Evolutionary conservation across 805 yeast species (phyloP).

Genomic region (Lipomyces kockii): DNA sequence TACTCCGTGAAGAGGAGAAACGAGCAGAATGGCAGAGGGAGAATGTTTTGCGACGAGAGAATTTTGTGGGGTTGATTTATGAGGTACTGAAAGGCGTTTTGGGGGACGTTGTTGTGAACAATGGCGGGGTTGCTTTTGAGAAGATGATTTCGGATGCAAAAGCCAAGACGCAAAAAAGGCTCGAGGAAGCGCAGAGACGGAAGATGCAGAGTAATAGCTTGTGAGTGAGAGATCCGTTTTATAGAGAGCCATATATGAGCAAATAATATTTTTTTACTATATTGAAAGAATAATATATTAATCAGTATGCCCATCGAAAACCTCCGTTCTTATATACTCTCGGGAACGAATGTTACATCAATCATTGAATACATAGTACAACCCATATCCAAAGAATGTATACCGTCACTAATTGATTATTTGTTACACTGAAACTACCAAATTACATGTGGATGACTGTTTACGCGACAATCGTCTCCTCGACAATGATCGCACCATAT

Average conservation of each 20-base stretch:
- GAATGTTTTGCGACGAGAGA: slow-evolving; percentile 58
- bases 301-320: background rate
- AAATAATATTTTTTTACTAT: background rate
- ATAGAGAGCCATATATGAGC: background rate
- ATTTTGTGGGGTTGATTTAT: slow-evolving; percentile 57
- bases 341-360: background rate
- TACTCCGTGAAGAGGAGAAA: slow-evolving; percentile 52
- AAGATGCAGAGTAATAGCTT: background rate
- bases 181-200: slow-evolving; percentile 5
- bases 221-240: background rate
- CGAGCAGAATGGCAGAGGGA: slow-evolving; percentile 60
- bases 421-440: background rate
- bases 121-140: slow-evolving; percentile 49
- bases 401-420: background rate
- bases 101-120: slow-evolving; percentile 18
- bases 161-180: slow-evolving; percentile 12
- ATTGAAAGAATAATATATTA: background rate
- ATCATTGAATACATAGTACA: background rate
- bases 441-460: background rate
- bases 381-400: background rate
- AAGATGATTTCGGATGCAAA: slow-evolving; percentile 17
- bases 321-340: background rate
- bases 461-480: slow-evolving; percentile 13
- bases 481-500: slow-evolving; percentile 33
- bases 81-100: slow-evolving; percentile 53